Percentiles rank a stretch among this genome's conserved stretches.
Evolutionary conservation across 352 stramenopile genomes (phyloP).

Genomic region (Globisporangium abappressorium): DNA sequence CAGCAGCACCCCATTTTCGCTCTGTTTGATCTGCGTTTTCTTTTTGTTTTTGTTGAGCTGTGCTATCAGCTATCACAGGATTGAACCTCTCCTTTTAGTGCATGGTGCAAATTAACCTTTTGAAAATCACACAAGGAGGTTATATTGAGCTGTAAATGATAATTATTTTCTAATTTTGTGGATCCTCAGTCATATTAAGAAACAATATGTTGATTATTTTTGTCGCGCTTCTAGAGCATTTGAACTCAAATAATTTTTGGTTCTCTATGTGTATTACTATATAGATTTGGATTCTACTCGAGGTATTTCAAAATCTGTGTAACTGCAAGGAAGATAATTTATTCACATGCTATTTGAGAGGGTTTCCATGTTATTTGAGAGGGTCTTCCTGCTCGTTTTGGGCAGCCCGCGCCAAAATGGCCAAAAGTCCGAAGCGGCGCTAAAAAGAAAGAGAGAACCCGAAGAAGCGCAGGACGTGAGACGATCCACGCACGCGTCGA

Average conservation of each 20-base stretch:
- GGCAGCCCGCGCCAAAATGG: neutral
- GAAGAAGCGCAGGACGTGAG: neutral
- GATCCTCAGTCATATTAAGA: too few relatives aligned
- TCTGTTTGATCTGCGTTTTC: neutral
- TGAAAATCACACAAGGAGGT: too few relatives aligned
- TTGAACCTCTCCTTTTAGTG: too few relatives aligned
- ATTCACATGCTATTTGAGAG: neutral
- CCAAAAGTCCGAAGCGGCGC: neutral
- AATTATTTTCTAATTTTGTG: too few relatives aligned
- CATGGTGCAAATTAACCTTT: too few relatives aligned
- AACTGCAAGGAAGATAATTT: neutral
- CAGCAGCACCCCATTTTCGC: conserved; percentile 56
- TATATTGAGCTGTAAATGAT: too few relatives aligned
- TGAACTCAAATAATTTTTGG: neutral
- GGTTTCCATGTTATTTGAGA: neutral
- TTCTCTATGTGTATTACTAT: too few relatives aligned
- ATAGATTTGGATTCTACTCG: too few relatives aligned
- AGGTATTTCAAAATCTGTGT: too few relatives aligned
- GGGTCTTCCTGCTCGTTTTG: neutral
- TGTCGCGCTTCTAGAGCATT: neutral
- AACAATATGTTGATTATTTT: neutral
- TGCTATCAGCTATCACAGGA: too few relatives aligned
- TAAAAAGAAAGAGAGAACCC: neutral
- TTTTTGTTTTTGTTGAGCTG: neutral
- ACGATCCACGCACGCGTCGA: conserved; percentile 1